phyloP scores from a whole-genome alignment of 2,329 filamentous ascomycete genomes.

The Ophiostoma ips region DNA sequence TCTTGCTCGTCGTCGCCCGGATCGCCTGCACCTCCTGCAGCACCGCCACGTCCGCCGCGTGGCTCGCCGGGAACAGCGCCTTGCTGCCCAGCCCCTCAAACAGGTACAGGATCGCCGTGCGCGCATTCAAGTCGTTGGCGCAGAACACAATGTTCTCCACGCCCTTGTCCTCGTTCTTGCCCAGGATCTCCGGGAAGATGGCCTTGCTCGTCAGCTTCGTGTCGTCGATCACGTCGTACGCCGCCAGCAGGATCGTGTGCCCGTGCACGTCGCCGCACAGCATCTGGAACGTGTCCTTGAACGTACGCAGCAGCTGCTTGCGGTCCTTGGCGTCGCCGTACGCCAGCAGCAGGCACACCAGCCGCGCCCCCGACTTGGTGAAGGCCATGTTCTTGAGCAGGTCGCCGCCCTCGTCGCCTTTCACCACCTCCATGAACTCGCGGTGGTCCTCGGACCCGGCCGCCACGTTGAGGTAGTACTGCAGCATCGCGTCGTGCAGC shows the following conservation, averaged over 20 bases:
- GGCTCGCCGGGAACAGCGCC: constrained; percentile 44
- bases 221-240: constrained; percentile 87
- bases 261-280: constrained; percentile 72
- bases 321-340: constrained; percentile 84
- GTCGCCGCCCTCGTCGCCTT: constrained; percentile 82
- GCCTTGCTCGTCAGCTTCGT: constrained; percentile 77
- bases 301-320: constrained; percentile 70
- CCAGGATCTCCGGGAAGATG: constrained; percentile 75
- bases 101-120: constrained; percentile 63
- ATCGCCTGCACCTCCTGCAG: constrained; percentile 67
- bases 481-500: constrained; percentile 94
- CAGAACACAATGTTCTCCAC: constrained; percentile 50
- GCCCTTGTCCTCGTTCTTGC: constrained; percentile 49
- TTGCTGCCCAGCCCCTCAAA: constrained; percentile 53
- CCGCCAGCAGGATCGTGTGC: constrained; percentile 68
- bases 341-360: constrained; percentile 71
- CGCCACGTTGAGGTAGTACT: constrained; percentile 77
- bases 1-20: constrained; percentile 78
- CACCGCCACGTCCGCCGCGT: constrained; percentile 53
- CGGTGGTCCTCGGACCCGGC: constrained; percentile 66
- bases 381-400: constrained; percentile 92
- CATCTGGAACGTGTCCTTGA: constrained; percentile 75
- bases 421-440: constrained; percentile 81
- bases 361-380: constrained; percentile 71
- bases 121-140: constrained; percentile 51